These are phyloP conservation scores for Cercospora sesami DNA, from an alignment of 2,329 filamentous ascomycete species.

Conservation along the genomic window DNA sequence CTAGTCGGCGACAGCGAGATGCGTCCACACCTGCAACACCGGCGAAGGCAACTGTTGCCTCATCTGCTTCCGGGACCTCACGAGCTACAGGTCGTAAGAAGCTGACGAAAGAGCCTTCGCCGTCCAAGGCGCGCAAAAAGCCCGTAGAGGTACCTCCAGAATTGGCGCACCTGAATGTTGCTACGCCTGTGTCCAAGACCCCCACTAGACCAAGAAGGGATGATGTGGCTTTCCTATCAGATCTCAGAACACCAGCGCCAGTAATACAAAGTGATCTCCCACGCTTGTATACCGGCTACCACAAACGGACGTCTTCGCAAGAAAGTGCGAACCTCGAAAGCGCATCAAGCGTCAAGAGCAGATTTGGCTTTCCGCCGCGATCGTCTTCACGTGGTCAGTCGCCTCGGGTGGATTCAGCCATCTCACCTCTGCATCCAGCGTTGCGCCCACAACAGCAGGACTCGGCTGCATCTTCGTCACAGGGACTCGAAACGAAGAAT, in stretches of 20 bases:
- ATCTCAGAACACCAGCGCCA: conserved; percentile 51
- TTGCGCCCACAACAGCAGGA: conserved; percentile 23
- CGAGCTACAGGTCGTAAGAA: conserved; percentile 18
- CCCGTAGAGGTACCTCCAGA: conserved; percentile 38
- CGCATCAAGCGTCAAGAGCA: conserved; percentile 41
- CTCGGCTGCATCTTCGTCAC: conserved; percentile 22
- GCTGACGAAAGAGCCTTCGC: conserved; percentile 16
- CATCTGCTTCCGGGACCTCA: not conserved
- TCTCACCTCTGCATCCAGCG: conserved; percentile 34
- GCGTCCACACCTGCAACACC: not conserved
- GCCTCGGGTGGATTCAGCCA: conserved; percentile 37
- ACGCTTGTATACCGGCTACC: conserved; percentile 49
- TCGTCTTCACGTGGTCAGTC: conserved; percentile 37
- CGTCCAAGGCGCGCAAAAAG: conserved; percentile 7
- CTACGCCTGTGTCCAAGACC: conserved; percentile 55
- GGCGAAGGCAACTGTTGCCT: not conserved
- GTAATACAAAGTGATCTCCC: conserved; percentile 59
- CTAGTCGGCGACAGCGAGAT: not conserved
- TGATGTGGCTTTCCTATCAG: conserved; percentile 46
- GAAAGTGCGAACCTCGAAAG: conserved; percentile 43
- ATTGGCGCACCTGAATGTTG: conserved; percentile 57
- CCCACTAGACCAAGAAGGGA: conserved; percentile 47
- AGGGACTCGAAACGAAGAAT: not conserved
- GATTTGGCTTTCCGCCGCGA: conserved; percentile 41
- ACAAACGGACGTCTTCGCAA: conserved; percentile 53